Evolutionary conservation across 345 rosid species (phyloP).

Genomic region (Leavenworthia alabamica): DNA sequence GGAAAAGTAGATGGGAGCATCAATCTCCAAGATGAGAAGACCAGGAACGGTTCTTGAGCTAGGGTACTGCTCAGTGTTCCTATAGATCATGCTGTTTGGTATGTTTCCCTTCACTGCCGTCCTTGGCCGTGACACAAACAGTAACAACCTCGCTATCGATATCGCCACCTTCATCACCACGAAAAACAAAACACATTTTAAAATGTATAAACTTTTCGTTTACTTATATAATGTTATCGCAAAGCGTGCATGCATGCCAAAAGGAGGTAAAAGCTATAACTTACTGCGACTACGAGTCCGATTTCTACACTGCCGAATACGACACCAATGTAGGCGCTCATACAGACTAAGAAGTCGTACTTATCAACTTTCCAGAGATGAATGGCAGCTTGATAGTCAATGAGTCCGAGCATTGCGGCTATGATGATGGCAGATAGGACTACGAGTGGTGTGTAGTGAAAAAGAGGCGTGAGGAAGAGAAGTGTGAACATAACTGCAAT

Average conservation of each 20-base stretch:
- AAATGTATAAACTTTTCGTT: background rate
- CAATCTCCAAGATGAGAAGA: constrained; percentile 77
- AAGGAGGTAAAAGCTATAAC: background rate
- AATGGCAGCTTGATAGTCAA: constrained; percentile 74
- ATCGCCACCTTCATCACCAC: constrained; percentile 46
- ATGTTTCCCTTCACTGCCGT: constrained; percentile 67
- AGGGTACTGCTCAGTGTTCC: constrained; percentile 79
- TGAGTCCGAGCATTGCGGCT: constrained; percentile 85
- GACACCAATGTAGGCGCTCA: constrained; percentile 74
- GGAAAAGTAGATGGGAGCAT: constrained; percentile 76
- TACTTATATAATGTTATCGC: too few relatives aligned
- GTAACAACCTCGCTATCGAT: constrained; percentile 62
- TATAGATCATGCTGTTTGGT: constrained; percentile 67
- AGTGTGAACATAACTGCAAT: constrained; percentile 75
- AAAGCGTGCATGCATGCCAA: background rate
- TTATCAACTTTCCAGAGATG: constrained; percentile 86
- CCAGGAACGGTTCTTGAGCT: constrained; percentile 54
- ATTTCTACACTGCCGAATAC: constrained; percentile 78
- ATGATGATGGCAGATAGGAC: constrained; percentile 82
- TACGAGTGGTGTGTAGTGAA: constrained; percentile 87
- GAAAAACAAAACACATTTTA: background rate
- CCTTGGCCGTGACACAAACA: constrained; percentile 75
- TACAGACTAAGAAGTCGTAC: constrained; percentile 75
- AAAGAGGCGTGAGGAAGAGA: constrained; percentile 74
- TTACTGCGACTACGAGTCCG: constrained; percentile 68